Evolutionary conservation across 2,329 filamentous ascomycete species (phyloP).

Genomic region (Byssothecium circinans): DNA sequence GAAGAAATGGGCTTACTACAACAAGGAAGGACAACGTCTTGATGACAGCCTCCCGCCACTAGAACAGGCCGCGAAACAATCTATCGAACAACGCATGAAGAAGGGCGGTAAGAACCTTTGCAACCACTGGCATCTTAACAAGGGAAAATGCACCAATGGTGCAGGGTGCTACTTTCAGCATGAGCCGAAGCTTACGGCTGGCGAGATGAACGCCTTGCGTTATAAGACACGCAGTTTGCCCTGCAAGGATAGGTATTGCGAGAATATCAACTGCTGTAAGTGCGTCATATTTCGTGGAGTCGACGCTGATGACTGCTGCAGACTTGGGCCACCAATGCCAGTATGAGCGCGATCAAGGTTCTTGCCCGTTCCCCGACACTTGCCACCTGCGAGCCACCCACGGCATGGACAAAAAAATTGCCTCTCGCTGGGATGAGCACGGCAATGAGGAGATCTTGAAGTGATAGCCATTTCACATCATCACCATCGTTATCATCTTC

Average conservation of each 20-base stretch:
- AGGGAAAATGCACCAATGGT: conserved; percentile 44
- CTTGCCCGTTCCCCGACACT: conserved; percentile 37
- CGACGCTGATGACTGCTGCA: conserved; percentile 2
- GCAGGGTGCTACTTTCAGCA: conserved; percentile 49
- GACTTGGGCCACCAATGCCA: conserved; percentile 46
- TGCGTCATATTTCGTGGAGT: conserved; percentile 1
- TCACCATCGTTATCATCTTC: too few relatives aligned
- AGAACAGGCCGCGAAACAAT: conserved; percentile 24
- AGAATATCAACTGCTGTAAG: conserved; percentile 47
- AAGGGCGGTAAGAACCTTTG: conserved; percentile 36
- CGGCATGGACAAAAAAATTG: conserved; percentile 42
- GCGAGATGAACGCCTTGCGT: conserved; percentile 45
- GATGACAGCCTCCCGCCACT: conserved; percentile 43
- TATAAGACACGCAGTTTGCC: conserved; percentile 46
- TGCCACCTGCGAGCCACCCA: conserved; percentile 47
- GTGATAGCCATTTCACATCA: not conserved
- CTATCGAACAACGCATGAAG: conserved; percentile 37
- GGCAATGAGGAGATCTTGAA: conserved; percentile 19
- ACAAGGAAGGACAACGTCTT: conserved; percentile 47
- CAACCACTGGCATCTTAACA: conserved; percentile 39
- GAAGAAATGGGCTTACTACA: conserved; percentile 46
- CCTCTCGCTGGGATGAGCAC: conserved; percentile 27
- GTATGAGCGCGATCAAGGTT: conserved; percentile 41
- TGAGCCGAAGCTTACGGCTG: conserved; percentile 41
- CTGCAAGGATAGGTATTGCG: conserved; percentile 44